Evolutionary conservation across 768 basidiomycete species (phyloP).

Genomic region (Daedaleopsis sinensis): DNA sequence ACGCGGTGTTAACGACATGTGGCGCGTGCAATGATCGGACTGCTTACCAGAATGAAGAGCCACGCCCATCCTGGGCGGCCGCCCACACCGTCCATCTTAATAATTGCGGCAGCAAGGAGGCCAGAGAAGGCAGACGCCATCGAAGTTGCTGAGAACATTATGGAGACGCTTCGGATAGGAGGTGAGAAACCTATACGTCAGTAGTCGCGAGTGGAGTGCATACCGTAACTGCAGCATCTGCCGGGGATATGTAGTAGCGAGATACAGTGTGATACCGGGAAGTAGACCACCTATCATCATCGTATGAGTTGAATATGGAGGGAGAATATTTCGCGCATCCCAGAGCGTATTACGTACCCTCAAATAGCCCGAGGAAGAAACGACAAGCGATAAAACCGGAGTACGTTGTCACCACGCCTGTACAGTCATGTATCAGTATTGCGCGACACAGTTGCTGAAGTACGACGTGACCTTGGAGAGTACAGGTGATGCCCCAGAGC

Average conservation of each 20-base stretch:
- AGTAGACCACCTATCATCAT: slow-evolving; percentile 45
- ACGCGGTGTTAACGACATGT: not conserved
- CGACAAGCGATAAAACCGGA: slow-evolving; percentile 56
- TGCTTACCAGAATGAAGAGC: slow-evolving; percentile 61
- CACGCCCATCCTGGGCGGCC: slow-evolving; percentile 65
- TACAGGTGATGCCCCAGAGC: slow-evolving; percentile 68
- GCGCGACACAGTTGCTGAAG: too few relatives aligned
- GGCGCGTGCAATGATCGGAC: not conserved
- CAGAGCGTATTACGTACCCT: slow-evolving; percentile 44
- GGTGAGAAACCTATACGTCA: slow-evolving; percentile 34
- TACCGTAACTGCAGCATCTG: slow-evolving; percentile 34
- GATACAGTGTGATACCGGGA: slow-evolving; percentile 35
- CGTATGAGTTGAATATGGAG: not conserved
- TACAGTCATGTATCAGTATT: not conserved
- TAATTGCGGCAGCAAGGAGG: slow-evolving; percentile 61
- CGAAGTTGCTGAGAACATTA: slow-evolving; percentile 48
- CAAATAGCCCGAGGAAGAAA: slow-evolving; percentile 54
- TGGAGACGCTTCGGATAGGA: slow-evolving; percentile 23
- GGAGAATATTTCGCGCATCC: slow-evolving; percentile 11
- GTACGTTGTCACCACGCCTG: slow-evolving; percentile 50
- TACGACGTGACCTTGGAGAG: slow-evolving; percentile 53
- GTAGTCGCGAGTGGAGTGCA: slow-evolving; percentile 1
- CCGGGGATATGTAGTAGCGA: slow-evolving; percentile 33
- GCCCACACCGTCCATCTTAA: slow-evolving; percentile 55
- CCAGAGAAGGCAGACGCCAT: slow-evolving; percentile 67